These are phyloP conservation scores for Clathrospora elynae DNA, from an alignment of 2,329 filamentous ascomycete genomes.

Conservation along the genomic window DNA sequence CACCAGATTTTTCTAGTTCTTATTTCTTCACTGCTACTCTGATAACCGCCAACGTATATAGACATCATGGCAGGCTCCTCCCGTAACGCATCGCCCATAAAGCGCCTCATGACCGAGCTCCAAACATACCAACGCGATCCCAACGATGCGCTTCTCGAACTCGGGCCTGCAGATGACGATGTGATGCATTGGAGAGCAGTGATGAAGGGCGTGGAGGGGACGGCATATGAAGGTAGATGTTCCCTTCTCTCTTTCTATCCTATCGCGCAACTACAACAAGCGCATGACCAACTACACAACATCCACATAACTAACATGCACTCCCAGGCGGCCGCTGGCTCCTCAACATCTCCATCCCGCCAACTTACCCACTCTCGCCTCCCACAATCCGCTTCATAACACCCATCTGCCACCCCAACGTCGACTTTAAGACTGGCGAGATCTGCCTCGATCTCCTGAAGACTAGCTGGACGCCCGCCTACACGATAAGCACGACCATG, in stretches of 20 bases:
- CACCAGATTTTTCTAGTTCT: neutral
- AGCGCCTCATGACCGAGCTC: slow-evolving; percentile 66
- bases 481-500: slow-evolving; percentile 76
- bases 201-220: slow-evolving; percentile 62
- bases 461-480: slow-evolving; percentile 79
- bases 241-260: neutral
- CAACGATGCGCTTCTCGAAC: slow-evolving; percentile 61
- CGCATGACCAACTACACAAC: neutral
- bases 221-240: slow-evolving; percentile 63
- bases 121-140: slow-evolving; percentile 61
- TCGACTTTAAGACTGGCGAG: slow-evolving; percentile 69
- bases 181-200: slow-evolving; percentile 65
- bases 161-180: slow-evolving; percentile 63
- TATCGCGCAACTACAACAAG: neutral
- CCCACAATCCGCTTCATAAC: slow-evolving; percentile 80
- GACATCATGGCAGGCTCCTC: slow-evolving; percentile 42
- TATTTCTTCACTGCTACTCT: too few relatives aligned
- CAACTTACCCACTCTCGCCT: slow-evolving; percentile 76
- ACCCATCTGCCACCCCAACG: slow-evolving; percentile 50
- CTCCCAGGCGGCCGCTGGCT: slow-evolving; percentile 75
- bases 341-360: slow-evolving; percentile 75
- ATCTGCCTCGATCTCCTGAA: slow-evolving; percentile 90
- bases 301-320: slow-evolving; percentile 4
- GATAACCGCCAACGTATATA: too few relatives aligned
- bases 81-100: slow-evolving; percentile 52